Base-by-base conservation (phyloP, 2,329 filamentous ascomycete genomes). In the Aphanocladium album region DNA sequence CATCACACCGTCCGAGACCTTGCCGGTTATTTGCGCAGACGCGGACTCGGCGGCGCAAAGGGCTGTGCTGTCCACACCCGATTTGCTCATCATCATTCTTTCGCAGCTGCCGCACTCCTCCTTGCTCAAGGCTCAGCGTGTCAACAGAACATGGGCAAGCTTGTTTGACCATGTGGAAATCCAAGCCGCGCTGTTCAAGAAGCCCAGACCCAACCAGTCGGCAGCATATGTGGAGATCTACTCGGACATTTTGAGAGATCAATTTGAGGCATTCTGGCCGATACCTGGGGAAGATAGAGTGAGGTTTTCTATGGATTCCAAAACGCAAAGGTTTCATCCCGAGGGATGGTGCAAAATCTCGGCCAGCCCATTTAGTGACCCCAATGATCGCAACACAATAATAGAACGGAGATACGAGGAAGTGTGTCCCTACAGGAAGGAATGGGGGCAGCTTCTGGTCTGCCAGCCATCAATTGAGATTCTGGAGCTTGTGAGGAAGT, bases 91-190 rank as follows among this genome's bases (percentile, higher is more conserved):
- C 41, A 56, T 56, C 41, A 56, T 56, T 33, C 39, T 56, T 27
- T 56, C 53, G 12, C 53, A 56, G 53, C 39, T 56, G 8, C 53
- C 53, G 4, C 53, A 56, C 25, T 56, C 53, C 1, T 45, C 53
- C 33, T 39, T 56, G 41, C 39, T 56, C 53, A 45, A 33, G 11
- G 39, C 39, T 39, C n/a, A 56, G 27, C 23, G 25, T n/a, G 53
- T 56, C 39, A 56, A 35, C 46, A 47, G n/a, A 46, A 47, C 25
- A 30, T 56, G 41, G 53, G 53, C 39, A 46, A 21, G 16, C 14
- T 39, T 56, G 14, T 47, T 56, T 33, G 23, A 25, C 9, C 37
- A 47, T 47, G 37, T 33, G 39, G 53, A 56, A 35, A 56, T 43
- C 9, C 39, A 17, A 46, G 53, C 53, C 21, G 37, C 53, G 27